Conservation (phyloP, 1,284 basidiomycete genomes). For the Sporisorium sorghi region DNA sequence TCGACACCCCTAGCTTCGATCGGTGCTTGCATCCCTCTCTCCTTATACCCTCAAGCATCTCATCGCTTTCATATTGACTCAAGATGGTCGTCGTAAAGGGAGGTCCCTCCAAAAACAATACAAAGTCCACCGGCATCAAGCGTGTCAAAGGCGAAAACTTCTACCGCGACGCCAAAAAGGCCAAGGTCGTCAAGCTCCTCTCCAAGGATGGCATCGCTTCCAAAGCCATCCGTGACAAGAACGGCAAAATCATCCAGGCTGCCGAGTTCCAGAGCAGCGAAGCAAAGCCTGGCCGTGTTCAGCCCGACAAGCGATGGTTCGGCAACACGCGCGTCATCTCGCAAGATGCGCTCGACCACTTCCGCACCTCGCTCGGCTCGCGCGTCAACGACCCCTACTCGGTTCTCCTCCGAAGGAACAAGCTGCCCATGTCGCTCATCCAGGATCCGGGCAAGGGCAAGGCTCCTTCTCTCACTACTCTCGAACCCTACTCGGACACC, state of each 20-base stretch:
- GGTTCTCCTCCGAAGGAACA: constrained; percentile 66
- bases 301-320: constrained; percentile 69
- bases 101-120: constrained; percentile 55
- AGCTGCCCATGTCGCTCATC: constrained; percentile 68
- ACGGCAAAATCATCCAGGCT: constrained; percentile 65
- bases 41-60: constrained; percentile 29
- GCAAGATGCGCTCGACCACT: constrained; percentile 73
- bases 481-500: constrained; percentile 65
- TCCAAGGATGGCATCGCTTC: constrained; percentile 64
- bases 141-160: constrained; percentile 67
- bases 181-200: constrained; percentile 67
- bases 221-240: constrained; percentile 65
- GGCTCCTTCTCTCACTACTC: constrained; percentile 60
- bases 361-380: constrained; percentile 63
- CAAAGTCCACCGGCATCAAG: constrained; percentile 55
- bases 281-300: constrained; percentile 67
- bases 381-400: constrained; percentile 67
- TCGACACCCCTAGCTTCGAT: constrained; percentile 11
- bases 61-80: constrained; percentile 1
- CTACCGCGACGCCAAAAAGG: constrained; percentile 68
- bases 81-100: constrained; percentile 60
- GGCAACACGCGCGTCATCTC: constrained; percentile 92
- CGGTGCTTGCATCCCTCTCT: neutral
- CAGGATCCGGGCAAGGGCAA: constrained; percentile 64
- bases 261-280: constrained; percentile 67